A percentile compares a stretch with the other conserved stretches of the same genome.
Conservation (phyloP, 306 rosid species). For the Morella rubra region DNA sequence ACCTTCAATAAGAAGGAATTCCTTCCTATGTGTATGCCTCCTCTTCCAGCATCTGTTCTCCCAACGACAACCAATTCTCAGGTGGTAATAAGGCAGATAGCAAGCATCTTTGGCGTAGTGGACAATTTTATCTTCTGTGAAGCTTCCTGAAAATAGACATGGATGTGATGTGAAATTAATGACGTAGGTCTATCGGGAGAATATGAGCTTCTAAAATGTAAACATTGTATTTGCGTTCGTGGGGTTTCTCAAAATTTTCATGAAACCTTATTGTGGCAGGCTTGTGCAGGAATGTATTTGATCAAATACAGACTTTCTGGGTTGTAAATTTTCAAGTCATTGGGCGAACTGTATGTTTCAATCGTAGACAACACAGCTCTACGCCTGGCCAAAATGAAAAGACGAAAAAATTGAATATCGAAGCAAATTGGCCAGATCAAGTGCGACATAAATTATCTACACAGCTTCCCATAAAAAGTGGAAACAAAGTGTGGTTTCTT, state of each 20-base stretch:
- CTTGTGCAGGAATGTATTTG: neutral
- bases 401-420: no score
- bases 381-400: no score
- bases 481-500: no score
- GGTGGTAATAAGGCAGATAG: constrained; percentile 54
- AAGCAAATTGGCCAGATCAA: no score
- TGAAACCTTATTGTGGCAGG: neutral
- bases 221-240: neutral
- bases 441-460: no score
- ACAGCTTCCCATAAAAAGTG: no score
- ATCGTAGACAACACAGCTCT: no score
- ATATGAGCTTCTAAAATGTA: neutral
- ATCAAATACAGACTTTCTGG: neutral
- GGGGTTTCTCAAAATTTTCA: neutral
- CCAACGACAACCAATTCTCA: constrained; percentile 38
- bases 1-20: constrained; percentile 56
- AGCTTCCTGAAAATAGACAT: constrained; percentile 37
- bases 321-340: neutral
- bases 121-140: constrained; percentile 48
- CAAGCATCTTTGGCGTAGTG: constrained; percentile 58
- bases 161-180: constrained; percentile 26
- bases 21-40: constrained; percentile 67
- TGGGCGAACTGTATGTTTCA: no score
- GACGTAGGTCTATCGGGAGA: neutral
- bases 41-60: constrained; percentile 51